phyloP scores from a whole-genome alignment of 1,139 yeast species.

The Suhomyces anneliseae region DNA sequence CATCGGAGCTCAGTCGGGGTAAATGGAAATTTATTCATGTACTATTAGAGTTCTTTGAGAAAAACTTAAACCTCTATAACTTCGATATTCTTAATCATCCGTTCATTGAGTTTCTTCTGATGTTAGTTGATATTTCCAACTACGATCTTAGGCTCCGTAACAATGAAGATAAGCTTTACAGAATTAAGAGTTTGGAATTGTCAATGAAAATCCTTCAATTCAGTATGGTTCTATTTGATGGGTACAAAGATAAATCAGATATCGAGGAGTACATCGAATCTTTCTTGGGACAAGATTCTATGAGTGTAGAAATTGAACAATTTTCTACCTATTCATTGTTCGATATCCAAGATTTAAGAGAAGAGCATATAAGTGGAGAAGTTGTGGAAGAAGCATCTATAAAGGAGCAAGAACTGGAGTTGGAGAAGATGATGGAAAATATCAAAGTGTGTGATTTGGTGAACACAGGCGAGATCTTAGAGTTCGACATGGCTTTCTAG shows the following conservation, averaged over 20 bases:
- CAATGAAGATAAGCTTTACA: constrained; percentile 9
- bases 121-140: constrained; percentile 21
- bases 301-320: not conserved
- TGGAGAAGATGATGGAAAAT: not conserved
- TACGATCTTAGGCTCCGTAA: constrained; percentile 2
- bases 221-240: constrained; percentile 25
- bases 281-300: constrained; percentile 2
- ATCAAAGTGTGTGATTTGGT: not conserved
- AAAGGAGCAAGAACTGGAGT: not conserved
- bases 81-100: constrained; percentile 20
- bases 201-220: constrained; percentile 11
- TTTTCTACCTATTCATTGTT: constrained; percentile 12
- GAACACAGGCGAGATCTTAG: not conserved
- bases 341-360: constrained; percentile 13
- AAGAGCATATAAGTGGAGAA: not conserved
- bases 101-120: constrained; percentile 23
- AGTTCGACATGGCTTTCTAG: not conserved
- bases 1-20: constrained; percentile 22
- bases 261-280: constrained; percentile 10
- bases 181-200: constrained; percentile 5
- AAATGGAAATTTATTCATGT: constrained; percentile 31
- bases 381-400: not conserved
- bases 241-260: constrained; percentile 31
- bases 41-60: constrained; percentile 24
- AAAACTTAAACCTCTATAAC: constrained; percentile 17